Conservation (phyloP, 192 early-diverging fungal species). For the Funneliformis geosporum region DNA sequence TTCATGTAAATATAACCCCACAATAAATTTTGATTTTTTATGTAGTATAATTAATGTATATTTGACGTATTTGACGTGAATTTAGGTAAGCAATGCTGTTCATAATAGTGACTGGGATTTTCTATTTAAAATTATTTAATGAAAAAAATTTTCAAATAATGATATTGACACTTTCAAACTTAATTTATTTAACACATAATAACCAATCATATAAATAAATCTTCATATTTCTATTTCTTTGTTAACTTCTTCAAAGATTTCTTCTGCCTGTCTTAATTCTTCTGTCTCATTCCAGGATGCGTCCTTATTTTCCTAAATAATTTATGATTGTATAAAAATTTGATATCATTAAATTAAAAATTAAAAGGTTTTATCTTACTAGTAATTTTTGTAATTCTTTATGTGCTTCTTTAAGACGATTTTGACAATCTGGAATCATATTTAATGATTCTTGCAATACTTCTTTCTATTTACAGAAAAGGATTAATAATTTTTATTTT, state of each 20-base stretch:
- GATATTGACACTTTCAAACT: too few relatives aligned
- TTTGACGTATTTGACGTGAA: too few relatives aligned
- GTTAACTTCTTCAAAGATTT: conserved; percentile 2
- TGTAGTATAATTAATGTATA: too few relatives aligned
- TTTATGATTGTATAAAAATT: neutral
- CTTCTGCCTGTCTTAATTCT: conserved; percentile 19
- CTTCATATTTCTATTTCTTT: neutral
- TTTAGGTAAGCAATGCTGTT: too few relatives aligned
- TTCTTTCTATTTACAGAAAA: conserved; percentile 46
- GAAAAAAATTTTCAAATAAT: too few relatives aligned
- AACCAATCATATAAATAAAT: too few relatives aligned
- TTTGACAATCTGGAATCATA: conserved; percentile 64
- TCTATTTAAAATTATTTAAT: too few relatives aligned
- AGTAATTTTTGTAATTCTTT: conserved; percentile 48
- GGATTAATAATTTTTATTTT: neutral
- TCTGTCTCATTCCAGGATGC: neutral
- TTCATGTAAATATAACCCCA: too few relatives aligned
- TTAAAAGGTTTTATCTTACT: conserved; percentile 38
- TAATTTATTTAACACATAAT: too few relatives aligned
- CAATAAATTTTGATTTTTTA: too few relatives aligned
- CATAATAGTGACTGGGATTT: too few relatives aligned
- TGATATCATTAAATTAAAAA: neutral
- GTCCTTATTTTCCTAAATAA: conserved; percentile 2
- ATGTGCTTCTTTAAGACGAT: conserved; percentile 48
- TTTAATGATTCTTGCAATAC: conserved; percentile 60